Evolutionary conservation across 1,284 basidiomycete genomes (phyloP).

Genomic region (Tetrapyrgos nigripes): DNA sequence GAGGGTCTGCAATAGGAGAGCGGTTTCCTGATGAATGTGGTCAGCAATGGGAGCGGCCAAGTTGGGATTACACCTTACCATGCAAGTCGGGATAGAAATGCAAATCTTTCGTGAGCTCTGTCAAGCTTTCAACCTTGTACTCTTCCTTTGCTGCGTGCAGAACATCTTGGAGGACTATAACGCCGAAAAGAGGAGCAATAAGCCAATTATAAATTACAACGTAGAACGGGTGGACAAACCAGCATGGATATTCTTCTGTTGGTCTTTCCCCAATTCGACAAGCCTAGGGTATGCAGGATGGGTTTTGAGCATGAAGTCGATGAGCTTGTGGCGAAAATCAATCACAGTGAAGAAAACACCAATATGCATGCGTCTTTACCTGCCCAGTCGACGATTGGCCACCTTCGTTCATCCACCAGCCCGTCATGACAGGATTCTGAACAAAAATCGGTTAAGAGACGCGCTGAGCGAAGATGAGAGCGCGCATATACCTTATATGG

Average conservation of each 20-base stretch:
- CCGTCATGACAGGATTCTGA: conserved; percentile 87
- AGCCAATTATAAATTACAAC: background rate
- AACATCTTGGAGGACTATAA: conserved; percentile 74
- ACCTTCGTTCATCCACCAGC: conserved; percentile 99
- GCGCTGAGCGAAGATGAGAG: background rate
- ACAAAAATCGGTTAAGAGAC: background rate
- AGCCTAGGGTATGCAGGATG: conserved; percentile 86
- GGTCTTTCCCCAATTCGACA: conserved; percentile 58
- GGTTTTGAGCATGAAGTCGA: conserved; percentile 94
- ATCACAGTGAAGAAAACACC: conserved; percentile 7
- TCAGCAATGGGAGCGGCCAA: background rate
- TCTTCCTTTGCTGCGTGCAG: conserved; percentile 74
- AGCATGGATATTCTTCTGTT: conserved; percentile 63
- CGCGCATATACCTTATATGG: conserved; percentile 91
- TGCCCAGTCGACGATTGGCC: conserved; percentile 99
- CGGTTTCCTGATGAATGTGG: conserved; percentile 74
- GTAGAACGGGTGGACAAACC: conserved; percentile 42
- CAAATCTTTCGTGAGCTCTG: conserved; percentile 88
- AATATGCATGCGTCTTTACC: conserved; percentile 40
- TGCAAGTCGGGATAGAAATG: conserved; percentile 96
- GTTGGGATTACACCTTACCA: conserved; percentile 57
- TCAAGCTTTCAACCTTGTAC: conserved; percentile 63
- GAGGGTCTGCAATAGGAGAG: conserved; percentile 93
- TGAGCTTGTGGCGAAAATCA: conserved; percentile 62
- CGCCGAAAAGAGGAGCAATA: conserved; percentile 25